Percentiles rank a stretch among this genome's conserved stretches.
These are phyloP conservation scores for Micromonas pusilla DNA, from an alignment of 139 green algal species.

Conservation along the genomic window DNA sequence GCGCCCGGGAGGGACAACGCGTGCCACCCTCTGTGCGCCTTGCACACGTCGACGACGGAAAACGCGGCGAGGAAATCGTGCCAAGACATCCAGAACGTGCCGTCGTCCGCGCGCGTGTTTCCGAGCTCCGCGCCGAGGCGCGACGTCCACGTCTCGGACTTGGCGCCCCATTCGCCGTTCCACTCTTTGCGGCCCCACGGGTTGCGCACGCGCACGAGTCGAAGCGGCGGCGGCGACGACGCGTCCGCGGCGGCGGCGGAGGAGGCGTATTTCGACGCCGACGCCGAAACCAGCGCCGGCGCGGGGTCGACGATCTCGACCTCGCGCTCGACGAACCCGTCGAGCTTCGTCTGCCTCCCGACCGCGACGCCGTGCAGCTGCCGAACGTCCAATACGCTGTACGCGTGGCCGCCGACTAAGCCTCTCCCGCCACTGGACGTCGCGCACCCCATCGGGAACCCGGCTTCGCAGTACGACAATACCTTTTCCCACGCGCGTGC, in stretches of 20 bases:
- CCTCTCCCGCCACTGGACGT: conserved; percentile 19
- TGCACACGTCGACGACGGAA: conserved; percentile 30
- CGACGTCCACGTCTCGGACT: conserved; percentile 6
- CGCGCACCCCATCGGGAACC: conserved; percentile 31
- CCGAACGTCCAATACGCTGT: conserved; percentile 26
- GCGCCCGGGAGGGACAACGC: not conserved
- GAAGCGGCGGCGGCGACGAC: conserved; percentile 1
- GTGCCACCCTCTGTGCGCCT: conserved; percentile 20
- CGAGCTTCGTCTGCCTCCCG: conserved; percentile 22
- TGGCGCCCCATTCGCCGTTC: conserved; percentile 26
- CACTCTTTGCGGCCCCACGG: conserved; percentile 29
- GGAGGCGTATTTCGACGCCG: no score
- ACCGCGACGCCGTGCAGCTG: conserved; percentile 18
- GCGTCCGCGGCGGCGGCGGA: no score
- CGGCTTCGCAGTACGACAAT: not conserved
- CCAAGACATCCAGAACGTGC: conserved; percentile 34
- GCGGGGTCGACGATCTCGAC: not conserved
- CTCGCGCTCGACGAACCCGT: conserved; percentile 4
- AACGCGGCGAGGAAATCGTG: conserved; percentile 27
- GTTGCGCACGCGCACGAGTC: conserved; percentile 30
- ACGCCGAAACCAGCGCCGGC: no score
- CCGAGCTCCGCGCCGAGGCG: conserved; percentile 10
- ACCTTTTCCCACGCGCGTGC: conserved; percentile 21
- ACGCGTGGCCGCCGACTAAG: conserved; percentile 29
- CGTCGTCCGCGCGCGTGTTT: conserved; percentile 27